phyloP scores from a whole-genome alignment of 2,329 filamentous ascomycete species.

The Nemania sp. region DNA sequence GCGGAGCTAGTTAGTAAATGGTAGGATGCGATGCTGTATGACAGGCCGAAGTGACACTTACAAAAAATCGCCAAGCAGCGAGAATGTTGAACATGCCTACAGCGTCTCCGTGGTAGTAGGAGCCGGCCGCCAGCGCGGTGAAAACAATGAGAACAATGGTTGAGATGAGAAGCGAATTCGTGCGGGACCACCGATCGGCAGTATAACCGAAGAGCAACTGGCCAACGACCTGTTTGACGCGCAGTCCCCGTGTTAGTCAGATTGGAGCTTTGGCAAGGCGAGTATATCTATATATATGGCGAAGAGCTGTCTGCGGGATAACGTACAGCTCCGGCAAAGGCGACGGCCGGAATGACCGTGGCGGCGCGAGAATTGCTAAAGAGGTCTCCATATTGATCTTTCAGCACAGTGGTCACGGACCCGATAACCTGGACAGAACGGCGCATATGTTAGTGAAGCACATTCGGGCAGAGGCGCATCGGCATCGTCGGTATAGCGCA shows the following conservation, averaged over 20 bases:
- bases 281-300: background rate
- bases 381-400: conserved; percentile 66
- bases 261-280: background rate
- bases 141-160: conserved; percentile 86
- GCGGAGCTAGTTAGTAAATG: conserved; percentile 13
- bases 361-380: conserved; percentile 71
- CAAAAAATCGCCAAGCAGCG: conserved; percentile 82
- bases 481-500: background rate
- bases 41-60: conserved; percentile 42
- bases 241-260: conserved; percentile 4
- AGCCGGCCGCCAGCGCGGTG: conserved; percentile 74
- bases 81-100: conserved; percentile 76
- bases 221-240: conserved; percentile 61
- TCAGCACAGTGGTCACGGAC: conserved; percentile 78
- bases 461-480: conserved; percentile 14
- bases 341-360: conserved; percentile 77
- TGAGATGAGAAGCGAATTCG: conserved; percentile 77
- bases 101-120: conserved; percentile 71
- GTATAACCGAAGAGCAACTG: conserved; percentile 80
- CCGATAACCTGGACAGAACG: conserved; percentile 72
- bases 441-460: background rate
- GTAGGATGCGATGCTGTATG: background rate
- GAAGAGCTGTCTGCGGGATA: background rate
- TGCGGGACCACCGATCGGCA: conserved; percentile 82
- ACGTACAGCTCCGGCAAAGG: conserved; percentile 73